These are phyloP conservation scores for Cutaneotrichosporon sp. DNA, from an alignment of 1,284 basidiomycete genomes.

Conservation along the genomic window DNA sequence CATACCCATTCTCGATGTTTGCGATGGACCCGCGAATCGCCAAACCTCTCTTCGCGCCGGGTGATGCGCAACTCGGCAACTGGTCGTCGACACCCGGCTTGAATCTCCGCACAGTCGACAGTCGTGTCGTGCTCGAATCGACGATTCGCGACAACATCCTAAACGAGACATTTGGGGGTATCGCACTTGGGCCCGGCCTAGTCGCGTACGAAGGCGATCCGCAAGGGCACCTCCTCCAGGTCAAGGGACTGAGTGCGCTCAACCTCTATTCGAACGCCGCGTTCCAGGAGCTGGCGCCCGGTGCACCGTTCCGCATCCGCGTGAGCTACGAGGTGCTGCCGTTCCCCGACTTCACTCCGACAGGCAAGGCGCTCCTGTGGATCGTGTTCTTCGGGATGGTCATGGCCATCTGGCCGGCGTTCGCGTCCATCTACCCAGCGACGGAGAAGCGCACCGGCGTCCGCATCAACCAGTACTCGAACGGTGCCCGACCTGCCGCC, in stretches of 20 bases:
- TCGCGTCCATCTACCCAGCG: slow-evolving; percentile 69
- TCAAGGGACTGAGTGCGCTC: slow-evolving; percentile 61
- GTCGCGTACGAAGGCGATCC: slow-evolving; percentile 14
- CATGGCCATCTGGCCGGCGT: slow-evolving; percentile 70
- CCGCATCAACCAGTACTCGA: slow-evolving; percentile 65
- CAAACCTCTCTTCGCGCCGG: slow-evolving; percentile 54
- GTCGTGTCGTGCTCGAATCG: slow-evolving; percentile 60
- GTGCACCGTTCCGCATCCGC: slow-evolving; percentile 57
- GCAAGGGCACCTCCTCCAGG: background rate
- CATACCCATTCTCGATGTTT: slow-evolving; percentile 39
- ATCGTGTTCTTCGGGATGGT: slow-evolving; percentile 39
- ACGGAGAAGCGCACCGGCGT: slow-evolving; percentile 64
- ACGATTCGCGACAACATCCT: slow-evolving; percentile 58
- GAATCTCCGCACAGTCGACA: slow-evolving; percentile 48
- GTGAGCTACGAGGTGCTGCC: slow-evolving; percentile 60
- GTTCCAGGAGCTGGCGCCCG: slow-evolving; percentile 59
- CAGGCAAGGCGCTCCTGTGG: slow-evolving; percentile 38
- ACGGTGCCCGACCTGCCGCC: slow-evolving; percentile 69
- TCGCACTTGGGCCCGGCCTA: slow-evolving; percentile 60
- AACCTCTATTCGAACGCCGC: slow-evolving; percentile 68
- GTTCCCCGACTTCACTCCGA: slow-evolving; percentile 31
- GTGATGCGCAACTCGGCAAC: slow-evolving; percentile 11
- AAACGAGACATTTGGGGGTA: slow-evolving; percentile 61
- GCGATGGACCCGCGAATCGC: slow-evolving; percentile 54
- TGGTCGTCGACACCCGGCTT: slow-evolving; percentile 11